Base-by-base conservation (phyloP, 2,329 filamentous ascomycete species). In the Verticillium nubilum region DNA sequence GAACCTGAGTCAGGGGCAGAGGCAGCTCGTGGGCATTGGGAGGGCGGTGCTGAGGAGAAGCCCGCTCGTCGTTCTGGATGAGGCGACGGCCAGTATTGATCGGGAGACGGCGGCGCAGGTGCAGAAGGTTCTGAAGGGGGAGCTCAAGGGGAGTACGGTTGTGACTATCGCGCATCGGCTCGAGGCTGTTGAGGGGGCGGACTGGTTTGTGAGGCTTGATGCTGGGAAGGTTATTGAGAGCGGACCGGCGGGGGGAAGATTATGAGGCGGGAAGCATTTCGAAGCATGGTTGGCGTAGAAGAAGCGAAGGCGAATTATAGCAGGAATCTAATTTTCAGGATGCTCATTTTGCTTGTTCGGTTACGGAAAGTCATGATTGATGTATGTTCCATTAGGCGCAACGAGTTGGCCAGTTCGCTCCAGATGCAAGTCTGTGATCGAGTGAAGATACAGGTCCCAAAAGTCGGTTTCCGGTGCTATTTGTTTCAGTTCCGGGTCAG, bases 161-260 rank as follows among this genome's bases (percentile, higher is more conserved):
- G 85, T 88, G 50, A 86, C 85, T 0, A 87, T 88, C 67, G 85
- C 86, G n/a, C 86, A 88, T 68, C 78, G 85, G 1, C 72, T 87
- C 1, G 83, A 87, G 69, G 86, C 86, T 0, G 86, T 89, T 10
- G 76, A 78, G 63, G 81, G 84, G 61, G 83, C 83, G 0, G 77
- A 80, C 56, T 86, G 79, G 67, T 82, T 79, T 58, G 68, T 86
- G 54, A 71, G 82, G 29, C 66, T 86, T 54, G 81, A 86, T 33
- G 72, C 72, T 15, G 84, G 84, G 1, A 69, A 71, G 17, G 77
- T 86, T 0, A 72, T 84, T 1, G 77, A 78, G 64, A 78, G 77
- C 42, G 81, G 81, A 0, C 79, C 78, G 1, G 68, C 73, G n/a
- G 35, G 53, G 17, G 61, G 61, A 2, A 55, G 55, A 13, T 9